A percentile compares a stretch with the other conserved stretches of the same genome.
phyloP scores from a whole-genome alignment of 2,329 filamentous ascomycete species.

The Alternaria conjuncta region DNA sequence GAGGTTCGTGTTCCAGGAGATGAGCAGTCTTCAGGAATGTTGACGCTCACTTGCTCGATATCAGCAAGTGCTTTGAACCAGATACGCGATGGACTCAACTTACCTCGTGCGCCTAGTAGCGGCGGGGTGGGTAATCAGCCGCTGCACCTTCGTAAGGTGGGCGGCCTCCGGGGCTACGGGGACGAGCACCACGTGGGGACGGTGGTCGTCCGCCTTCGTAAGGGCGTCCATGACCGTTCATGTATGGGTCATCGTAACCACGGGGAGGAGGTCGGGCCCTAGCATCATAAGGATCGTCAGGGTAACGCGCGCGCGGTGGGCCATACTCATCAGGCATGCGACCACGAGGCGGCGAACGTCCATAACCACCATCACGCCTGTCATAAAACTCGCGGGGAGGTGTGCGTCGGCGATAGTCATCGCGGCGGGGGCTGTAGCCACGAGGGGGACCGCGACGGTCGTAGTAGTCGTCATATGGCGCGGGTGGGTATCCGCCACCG shows the following conservation, averaged over 20 bases:
- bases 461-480: conserved; percentile 71
- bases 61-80: conserved; percentile 1
- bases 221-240: conserved; percentile 64
- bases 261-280: conserved; percentile 62
- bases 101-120: conserved; percentile 37
- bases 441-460: conserved; percentile 82
- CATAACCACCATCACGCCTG: conserved; percentile 64
- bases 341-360: conserved; percentile 71
- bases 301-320: conserved; percentile 67
- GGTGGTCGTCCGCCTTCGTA: conserved; percentile 58
- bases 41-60: conserved; percentile 1
- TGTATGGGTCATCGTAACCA: conserved; percentile 64
- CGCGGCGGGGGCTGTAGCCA: conserved; percentile 83
- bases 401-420: conserved; percentile 85
- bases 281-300: conserved; percentile 75
- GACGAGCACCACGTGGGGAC: conserved; percentile 47
- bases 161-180: conserved; percentile 65
- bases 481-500: conserved; percentile 60
- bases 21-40: neutral
- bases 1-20: neutral
- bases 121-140: conserved; percentile 55
- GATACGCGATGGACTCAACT: neutral
- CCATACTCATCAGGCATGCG: conserved; percentile 77
- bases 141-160: conserved; percentile 55
- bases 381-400: conserved; percentile 87